A percentile compares a stretch with the other conserved stretches of the same genome.
These are phyloP conservation scores for Aspergillus diversus DNA, from an alignment of 495 filamentous ascomycete species.

Conservation along the genomic window DNA sequence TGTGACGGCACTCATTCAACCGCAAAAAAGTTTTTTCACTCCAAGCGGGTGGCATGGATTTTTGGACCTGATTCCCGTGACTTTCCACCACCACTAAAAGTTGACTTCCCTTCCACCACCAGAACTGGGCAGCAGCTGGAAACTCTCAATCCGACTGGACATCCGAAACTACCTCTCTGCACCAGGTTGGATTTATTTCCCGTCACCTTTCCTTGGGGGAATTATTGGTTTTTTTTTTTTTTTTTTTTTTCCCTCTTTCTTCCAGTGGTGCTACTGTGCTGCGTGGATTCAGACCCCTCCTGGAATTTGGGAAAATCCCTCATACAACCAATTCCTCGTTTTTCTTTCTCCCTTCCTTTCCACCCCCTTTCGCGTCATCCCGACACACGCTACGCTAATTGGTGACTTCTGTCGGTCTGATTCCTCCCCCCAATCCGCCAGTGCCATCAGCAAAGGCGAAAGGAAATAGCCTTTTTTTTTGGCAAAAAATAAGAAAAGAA, in stretches of 20 bases:
- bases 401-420: background rate
- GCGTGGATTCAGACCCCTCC: conserved; percentile 17
- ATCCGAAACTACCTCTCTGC: background rate
- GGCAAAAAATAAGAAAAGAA: conserved; percentile 1
- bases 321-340: conserved; percentile 25
- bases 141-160: conserved; percentile 3
- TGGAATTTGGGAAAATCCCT: conserved; percentile 33
- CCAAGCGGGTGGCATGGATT: background rate
- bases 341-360: conserved; percentile 13
- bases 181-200: background rate
- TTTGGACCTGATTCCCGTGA: conserved; percentile 13
- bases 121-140: background rate
- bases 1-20: conserved; percentile 10
- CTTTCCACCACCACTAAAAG: background rate
- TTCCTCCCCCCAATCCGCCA: conserved; percentile 1
- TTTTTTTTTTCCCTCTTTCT: background rate
- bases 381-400: conserved; percentile 5
- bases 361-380: conserved; percentile 18
- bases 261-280: conserved; percentile 12
- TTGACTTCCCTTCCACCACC: too few relatives aligned
- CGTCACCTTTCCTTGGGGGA: background rate
- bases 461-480: background rate
- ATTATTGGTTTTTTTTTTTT: background rate
- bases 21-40: background rate
- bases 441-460: background rate